Percentiles rank a stretch among this genome's conserved stretches.
Conservation (phyloP, 2,329 filamentous ascomycete genomes). For the Aspergillus vadensis region DNA sequence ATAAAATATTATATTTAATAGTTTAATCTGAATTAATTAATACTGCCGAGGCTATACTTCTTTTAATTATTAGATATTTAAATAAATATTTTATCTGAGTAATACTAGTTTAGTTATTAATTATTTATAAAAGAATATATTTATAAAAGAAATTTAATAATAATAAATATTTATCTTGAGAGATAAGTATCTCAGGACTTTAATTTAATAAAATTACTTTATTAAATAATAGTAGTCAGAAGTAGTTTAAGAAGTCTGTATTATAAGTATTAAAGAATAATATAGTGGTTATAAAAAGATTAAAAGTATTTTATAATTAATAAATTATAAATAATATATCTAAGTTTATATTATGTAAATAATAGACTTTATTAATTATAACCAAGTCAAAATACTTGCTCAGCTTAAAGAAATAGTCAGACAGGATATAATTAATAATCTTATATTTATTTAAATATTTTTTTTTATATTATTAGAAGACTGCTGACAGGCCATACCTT, state of each 20-base stretch:
- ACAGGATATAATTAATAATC: background rate
- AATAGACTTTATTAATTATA: background rate
- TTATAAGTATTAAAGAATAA: background rate
- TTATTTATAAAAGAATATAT: background rate
- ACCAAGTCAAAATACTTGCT: background rate
- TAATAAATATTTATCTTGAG: background rate
- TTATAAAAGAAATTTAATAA: background rate
- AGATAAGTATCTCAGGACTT: background rate
- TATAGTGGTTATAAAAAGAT: background rate
- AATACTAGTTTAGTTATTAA: background rate
- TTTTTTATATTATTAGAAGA: background rate
- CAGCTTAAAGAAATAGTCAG: background rate
- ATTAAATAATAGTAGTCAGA: background rate
- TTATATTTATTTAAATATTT: background rate
- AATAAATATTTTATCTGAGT: background rate
- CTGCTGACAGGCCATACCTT: background rate
- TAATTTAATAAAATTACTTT: background rate
- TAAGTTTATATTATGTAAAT: background rate
- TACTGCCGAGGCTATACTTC: background rate
- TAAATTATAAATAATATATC: background rate
- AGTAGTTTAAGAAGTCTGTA: background rate
- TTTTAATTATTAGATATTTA: background rate
- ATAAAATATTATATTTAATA: background rate
- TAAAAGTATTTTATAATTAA: background rate
- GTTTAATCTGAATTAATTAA: background rate